phyloP scores from a whole-genome alignment of 2,329 filamentous ascomycete genomes.

The Fusarium xylarioides region DNA sequence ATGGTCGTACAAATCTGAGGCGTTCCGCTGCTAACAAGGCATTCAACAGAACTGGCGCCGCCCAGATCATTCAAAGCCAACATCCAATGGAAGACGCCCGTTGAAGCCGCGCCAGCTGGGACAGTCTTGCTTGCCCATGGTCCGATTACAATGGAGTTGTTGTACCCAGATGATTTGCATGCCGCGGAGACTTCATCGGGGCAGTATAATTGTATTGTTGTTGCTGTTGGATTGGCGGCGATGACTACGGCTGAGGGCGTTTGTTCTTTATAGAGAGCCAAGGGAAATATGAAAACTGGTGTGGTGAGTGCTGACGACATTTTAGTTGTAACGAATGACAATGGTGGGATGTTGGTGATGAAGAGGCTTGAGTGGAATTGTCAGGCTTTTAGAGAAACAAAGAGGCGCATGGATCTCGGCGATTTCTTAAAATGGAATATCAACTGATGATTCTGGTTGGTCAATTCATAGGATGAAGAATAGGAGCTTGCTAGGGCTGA shows the following conservation, averaged over 20 bases:
- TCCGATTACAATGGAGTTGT: constrained; percentile 6
- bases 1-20: neutral
- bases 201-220: neutral
- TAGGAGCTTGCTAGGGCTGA: neutral
- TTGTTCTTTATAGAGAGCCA: neutral
- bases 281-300: neutral
- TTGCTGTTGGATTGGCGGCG: constrained; percentile 1
- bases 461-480: too few species aligned
- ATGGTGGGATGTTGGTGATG: neutral
- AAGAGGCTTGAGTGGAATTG: neutral
- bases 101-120: neutral
- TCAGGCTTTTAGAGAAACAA: neutral
- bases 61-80: neutral
- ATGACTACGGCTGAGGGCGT: neutral
- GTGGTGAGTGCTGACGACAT: constrained; percentile 1
- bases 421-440: neutral
- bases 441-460: neutral
- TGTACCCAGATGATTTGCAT: neutral
- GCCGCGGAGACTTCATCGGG: neutral
- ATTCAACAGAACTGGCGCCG: neutral
- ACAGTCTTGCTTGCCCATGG: constrained; percentile 11
- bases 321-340: neutral
- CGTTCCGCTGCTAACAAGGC: neutral
- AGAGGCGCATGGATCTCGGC: neutral
- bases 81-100: constrained; percentile 10